A percentile compares a stretch with the other conserved stretches of the same genome.
Evolutionary conservation across 2,329 filamentous ascomycete species (phyloP).

Genomic region (Hymenoscyphus infarciens): DNA sequence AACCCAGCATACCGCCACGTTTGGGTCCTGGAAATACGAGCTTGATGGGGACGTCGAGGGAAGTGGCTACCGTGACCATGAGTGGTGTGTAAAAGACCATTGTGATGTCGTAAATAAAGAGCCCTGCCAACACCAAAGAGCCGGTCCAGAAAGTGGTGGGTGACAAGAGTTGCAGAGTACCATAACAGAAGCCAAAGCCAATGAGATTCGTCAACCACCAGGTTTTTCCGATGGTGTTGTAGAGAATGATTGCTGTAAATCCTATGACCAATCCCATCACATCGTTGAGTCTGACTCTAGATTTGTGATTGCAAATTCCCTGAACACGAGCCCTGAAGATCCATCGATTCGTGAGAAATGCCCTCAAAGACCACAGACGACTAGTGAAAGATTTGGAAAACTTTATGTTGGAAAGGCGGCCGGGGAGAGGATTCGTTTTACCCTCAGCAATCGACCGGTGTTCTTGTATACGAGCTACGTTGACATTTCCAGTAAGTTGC

Average conservation of each 20-base stretch:
- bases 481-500: conserved; percentile 22
- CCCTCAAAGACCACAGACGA: conserved; percentile 49
- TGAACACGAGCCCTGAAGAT: conserved; percentile 34
- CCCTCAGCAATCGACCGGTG: conserved; percentile 21
- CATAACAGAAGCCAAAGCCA: conserved; percentile 83
- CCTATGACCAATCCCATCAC: conserved; percentile 31
- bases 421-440: conserved; percentile 40
- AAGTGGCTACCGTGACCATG: conserved; percentile 85
- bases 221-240: conserved; percentile 30
- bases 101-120: conserved; percentile 95
- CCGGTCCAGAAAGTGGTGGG: conserved; percentile 85
- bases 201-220: conserved; percentile 72
- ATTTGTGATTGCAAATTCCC: conserved; percentile 23
- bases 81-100: conserved; percentile 86
- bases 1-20: conserved; percentile 76
- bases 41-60: conserved; percentile 89
- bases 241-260: conserved; percentile 26
- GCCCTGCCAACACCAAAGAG: conserved; percentile 67
- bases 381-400: conserved; percentile 30
- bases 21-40: conserved; percentile 69
- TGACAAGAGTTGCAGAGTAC: conserved; percentile 76
- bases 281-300: conserved; percentile 28
- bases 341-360: conserved; percentile 51
- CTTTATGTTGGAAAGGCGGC: conserved; percentile 36
- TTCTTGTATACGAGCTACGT: conserved; percentile 14